These are phyloP conservation scores for Priceomyces castillae DNA, from an alignment of 805 yeast species.

Conservation along the genomic window DNA sequence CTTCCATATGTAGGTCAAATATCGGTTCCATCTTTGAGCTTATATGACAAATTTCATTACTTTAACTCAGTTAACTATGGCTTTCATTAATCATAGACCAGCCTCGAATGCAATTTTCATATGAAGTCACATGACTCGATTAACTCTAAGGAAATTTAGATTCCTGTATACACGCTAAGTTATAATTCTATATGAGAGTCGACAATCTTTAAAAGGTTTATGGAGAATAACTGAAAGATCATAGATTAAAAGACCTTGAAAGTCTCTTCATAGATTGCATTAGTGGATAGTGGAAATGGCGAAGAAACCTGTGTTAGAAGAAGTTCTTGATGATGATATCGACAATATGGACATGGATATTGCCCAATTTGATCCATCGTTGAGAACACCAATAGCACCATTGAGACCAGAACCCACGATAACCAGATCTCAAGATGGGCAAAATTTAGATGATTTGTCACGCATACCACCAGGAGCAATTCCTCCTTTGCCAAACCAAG, in stretches of 20 bases:
- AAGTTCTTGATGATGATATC: constrained; percentile 78
- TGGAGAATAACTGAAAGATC: too few relatives aligned
- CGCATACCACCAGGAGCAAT: constrained; percentile 8
- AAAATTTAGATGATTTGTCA: constrained; percentile 25
- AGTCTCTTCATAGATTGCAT: neutral
- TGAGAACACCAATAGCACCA: constrained; percentile 71
- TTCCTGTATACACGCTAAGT: neutral
- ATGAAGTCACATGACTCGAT: constrained; percentile 1
- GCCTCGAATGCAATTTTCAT: neutral
- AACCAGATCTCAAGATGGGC: constrained; percentile 58
- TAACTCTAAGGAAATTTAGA: neutral
- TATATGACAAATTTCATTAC: neutral
- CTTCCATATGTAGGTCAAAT: constrained; percentile 11
- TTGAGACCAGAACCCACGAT: constrained; percentile 54
- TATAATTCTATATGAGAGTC: neutral
- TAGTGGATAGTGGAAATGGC: constrained; percentile 13
- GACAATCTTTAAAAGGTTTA: neutral
- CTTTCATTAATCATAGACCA: neutral
- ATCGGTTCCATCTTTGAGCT: constrained; percentile 8
- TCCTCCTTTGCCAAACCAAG: constrained; percentile 11
- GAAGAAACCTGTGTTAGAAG: constrained; percentile 70
- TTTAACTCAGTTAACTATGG: constrained; percentile 1
- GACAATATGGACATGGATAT: constrained; percentile 93
- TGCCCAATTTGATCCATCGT: constrained; percentile 76
- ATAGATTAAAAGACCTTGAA: too few relatives aligned